Conservation (phyloP, 805 yeast species). For the Candida loeiensis region DNA sequence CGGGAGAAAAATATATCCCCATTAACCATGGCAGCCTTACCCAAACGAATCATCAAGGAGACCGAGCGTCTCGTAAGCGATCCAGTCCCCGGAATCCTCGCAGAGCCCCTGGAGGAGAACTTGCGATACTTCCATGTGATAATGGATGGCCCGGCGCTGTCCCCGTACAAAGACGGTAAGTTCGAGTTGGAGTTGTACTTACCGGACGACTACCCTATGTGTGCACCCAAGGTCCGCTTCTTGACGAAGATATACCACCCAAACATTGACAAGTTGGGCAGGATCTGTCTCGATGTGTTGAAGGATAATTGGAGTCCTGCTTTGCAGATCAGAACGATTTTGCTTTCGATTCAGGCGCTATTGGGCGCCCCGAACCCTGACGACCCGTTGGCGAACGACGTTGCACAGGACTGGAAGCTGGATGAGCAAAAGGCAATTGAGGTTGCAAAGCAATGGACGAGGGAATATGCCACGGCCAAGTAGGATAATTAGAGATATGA, state of each 20-base stretch:
- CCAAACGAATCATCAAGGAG: constrained; percentile 94
- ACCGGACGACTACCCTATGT: constrained; percentile 98
- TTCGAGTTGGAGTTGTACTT: constrained; percentile 82
- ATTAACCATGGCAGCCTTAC: constrained; percentile 53
- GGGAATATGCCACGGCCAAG: constrained; percentile 46
- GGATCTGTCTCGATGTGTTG: constrained; percentile 92
- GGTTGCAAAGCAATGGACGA: constrained; percentile 78
- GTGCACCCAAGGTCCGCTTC: constrained; percentile 93
- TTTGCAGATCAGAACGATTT: constrained; percentile 86
- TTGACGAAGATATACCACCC: constrained; percentile 94
- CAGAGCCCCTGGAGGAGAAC: constrained; percentile 91
- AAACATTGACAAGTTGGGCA: constrained; percentile 89
- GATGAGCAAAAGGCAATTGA: constrained; percentile 75
- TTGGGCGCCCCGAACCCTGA: constrained; percentile 97
- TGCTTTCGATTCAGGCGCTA: constrained; percentile 88
- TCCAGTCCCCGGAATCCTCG: constrained; percentile 95
- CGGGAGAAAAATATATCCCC: constrained; percentile 2
- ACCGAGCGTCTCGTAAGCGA: constrained; percentile 89
- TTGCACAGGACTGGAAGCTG: constrained; percentile 93
- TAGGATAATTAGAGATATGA: not conserved
- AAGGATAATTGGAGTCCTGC: constrained; percentile 99
- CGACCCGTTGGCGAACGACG: constrained; percentile 97
- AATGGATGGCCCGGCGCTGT: constrained; percentile 84
- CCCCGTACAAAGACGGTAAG: constrained; percentile 82
- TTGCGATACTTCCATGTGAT: constrained; percentile 89